These are phyloP conservation scores for Monilinia fructicola DNA, from an alignment of 2,329 filamentous ascomycete genomes.

Conservation along the genomic window DNA sequence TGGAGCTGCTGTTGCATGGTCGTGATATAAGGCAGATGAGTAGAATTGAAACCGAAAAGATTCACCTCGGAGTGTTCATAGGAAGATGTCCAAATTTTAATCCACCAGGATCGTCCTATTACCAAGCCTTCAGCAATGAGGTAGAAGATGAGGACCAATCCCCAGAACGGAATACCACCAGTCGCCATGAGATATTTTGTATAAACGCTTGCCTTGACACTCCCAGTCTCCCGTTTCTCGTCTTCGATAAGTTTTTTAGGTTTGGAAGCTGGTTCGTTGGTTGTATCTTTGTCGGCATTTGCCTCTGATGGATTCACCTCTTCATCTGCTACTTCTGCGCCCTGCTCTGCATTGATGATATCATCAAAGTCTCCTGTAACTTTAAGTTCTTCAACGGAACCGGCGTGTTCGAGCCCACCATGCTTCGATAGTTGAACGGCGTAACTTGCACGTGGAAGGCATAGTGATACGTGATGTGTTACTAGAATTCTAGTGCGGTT, in stretches of 20 bases:
- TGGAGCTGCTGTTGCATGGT: slow-evolving; percentile 39
- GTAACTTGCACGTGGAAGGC: slow-evolving; percentile 68
- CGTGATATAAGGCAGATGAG: slow-evolving; percentile 18
- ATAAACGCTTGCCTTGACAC: slow-evolving; percentile 67
- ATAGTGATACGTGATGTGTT: slow-evolving; percentile 73
- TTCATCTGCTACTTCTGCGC: slow-evolving; percentile 46
- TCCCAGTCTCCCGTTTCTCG: slow-evolving; percentile 66
- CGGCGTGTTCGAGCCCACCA: slow-evolving; percentile 58
- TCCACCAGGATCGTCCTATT: slow-evolving; percentile 58
- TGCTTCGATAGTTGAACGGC: slow-evolving; percentile 69
- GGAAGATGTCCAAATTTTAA: slow-evolving; percentile 58
- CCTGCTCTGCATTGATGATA: slow-evolving; percentile 56
- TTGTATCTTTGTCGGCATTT: slow-evolving; percentile 45
- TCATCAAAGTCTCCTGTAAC: slow-evolving; percentile 55
- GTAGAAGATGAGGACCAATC: slow-evolving; percentile 53
- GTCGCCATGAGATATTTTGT: slow-evolving; percentile 62
- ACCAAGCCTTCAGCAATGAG: slow-evolving; percentile 37
- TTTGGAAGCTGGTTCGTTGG: slow-evolving; percentile 40
- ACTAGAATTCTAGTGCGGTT: slow-evolving; percentile 73
- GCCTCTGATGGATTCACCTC: slow-evolving; percentile 51
- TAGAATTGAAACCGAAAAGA: slow-evolving; percentile 17
- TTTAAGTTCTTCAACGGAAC: slow-evolving; percentile 60
- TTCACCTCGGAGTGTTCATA: slow-evolving; percentile 39
- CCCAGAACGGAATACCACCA: slow-evolving; percentile 63
- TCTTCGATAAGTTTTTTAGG: slow-evolving; percentile 70